Conservation (phyloP, 192 early-diverging fungal species). For the Dimargaris verticillata region DNA sequence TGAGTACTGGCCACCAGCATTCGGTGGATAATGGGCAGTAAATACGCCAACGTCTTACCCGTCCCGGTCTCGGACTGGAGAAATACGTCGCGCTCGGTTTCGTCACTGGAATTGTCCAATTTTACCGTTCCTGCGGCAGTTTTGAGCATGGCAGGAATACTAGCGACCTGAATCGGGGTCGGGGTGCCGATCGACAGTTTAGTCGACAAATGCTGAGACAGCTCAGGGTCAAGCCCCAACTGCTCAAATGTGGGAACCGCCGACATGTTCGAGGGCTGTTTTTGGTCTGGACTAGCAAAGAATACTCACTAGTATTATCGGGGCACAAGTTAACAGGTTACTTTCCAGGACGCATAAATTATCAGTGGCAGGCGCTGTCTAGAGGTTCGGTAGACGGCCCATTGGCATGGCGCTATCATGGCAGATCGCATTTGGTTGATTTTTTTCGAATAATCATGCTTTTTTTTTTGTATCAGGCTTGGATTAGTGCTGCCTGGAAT, state of each 20-base stretch:
- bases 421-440: not conserved
- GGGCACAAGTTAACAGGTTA: not conserved
- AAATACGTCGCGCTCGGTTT: conserved; percentile 54
- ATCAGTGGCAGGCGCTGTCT: not conserved
- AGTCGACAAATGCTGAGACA: conserved; percentile 43
- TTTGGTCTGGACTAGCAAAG: not conserved
- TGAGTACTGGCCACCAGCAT: conserved; percentile 49
- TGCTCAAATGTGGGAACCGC: conserved; percentile 38
- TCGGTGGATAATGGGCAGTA: conserved; percentile 82
- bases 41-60: conserved; percentile 90
- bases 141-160: conserved; percentile 57
- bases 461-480: not conserved
- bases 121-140: conserved; percentile 26
- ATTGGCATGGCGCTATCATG: not conserved
- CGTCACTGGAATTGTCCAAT: conserved; percentile 19
- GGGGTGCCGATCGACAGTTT: conserved; percentile 67
- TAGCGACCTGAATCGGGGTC: conserved; percentile 76
- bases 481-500: not conserved
- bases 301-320: not conserved
- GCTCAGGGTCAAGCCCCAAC: conserved; percentile 57
- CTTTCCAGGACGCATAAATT: not conserved
- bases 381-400: not conserved
- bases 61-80: conserved; percentile 94
- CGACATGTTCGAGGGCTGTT: not conserved
- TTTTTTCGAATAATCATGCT: too few species aligned